Conservation (phyloP, 805 yeast species). For the Cyberlindnera mycetangii region DNA sequence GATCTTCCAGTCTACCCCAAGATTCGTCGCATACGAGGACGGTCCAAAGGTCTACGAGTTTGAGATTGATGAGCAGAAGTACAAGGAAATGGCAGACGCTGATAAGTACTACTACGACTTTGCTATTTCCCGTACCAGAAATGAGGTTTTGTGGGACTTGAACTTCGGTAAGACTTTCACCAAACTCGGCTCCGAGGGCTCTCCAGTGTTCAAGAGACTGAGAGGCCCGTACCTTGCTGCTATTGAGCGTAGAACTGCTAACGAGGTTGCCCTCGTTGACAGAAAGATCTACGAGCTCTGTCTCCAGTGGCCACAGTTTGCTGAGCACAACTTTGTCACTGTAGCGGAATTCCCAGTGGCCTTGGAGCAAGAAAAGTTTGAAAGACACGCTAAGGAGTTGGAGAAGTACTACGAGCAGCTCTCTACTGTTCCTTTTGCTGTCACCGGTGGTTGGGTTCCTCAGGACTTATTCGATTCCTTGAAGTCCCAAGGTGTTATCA, state of each 20-base stretch:
- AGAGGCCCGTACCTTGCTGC: constrained; percentile 63
- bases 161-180: constrained; percentile 62
- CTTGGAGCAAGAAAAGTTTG: constrained; percentile 56
- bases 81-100: constrained; percentile 59
- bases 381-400: constrained; percentile 53
- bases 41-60: constrained; percentile 84
- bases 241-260: constrained; percentile 52
- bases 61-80: constrained; percentile 72
- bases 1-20: constrained; percentile 72
- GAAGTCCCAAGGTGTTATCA: constrained; percentile 64
- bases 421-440: constrained; percentile 75
- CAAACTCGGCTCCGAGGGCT: constrained; percentile 75
- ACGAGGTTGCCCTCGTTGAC: constrained; percentile 61
- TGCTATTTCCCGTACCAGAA: constrained; percentile 86
- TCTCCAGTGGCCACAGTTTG: constrained; percentile 67
- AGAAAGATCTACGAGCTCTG: constrained; percentile 63
- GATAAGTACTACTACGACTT: constrained; percentile 81
- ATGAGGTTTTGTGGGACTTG: constrained; percentile 85
- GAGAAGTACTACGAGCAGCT: constrained; percentile 67
- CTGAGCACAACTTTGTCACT: constrained; percentile 53
- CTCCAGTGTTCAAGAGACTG: constrained; percentile 73
- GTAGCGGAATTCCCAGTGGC: constrained; percentile 55
- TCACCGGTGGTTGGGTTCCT: constrained; percentile 94
- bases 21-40: constrained; percentile 71
- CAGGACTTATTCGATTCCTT: constrained; percentile 83